These are phyloP conservation scores for Solioccasus polychromus DNA, from an alignment of 768 basidiomycete species.

Conservation along the genomic window DNA sequence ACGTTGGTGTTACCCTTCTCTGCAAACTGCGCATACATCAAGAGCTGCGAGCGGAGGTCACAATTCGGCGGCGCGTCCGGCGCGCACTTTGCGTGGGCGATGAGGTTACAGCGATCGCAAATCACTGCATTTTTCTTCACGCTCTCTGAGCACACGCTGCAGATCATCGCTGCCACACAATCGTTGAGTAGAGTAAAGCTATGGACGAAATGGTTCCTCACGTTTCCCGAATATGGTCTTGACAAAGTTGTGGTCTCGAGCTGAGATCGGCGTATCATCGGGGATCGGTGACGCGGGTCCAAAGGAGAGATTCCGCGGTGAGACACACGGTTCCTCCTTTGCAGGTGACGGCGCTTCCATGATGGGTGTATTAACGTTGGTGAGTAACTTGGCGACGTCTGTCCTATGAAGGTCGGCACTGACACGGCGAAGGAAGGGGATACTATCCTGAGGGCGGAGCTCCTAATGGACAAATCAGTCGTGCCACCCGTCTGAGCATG, in stretches of 20 bases:
- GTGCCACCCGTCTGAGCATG: neutral
- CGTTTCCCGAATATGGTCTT: constrained; percentile 93
- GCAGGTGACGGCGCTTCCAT: constrained; percentile 39
- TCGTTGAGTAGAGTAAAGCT: constrained; percentile 6
- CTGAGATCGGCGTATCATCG: constrained; percentile 44
- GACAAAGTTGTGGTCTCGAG: constrained; percentile 79
- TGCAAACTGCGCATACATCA: constrained; percentile 75
- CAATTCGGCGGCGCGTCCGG: constrained; percentile 74
- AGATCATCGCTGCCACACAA: constrained; percentile 65
- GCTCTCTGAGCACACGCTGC: constrained; percentile 74
- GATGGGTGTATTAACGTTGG: constrained; percentile 35
- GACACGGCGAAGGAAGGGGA: constrained; percentile 91
- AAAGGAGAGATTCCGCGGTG: constrained; percentile 38
- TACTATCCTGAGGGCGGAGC: constrained; percentile 88
- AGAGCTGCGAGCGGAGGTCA: constrained; percentile 77
- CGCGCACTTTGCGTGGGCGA: constrained; percentile 79
- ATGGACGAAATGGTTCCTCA: constrained; percentile 40
- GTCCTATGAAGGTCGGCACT: constrained; percentile 81
- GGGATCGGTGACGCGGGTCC: constrained; percentile 30
- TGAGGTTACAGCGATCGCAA: constrained; percentile 86
- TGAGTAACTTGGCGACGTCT: constrained; percentile 54
- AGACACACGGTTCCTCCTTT: constrained; percentile 38
- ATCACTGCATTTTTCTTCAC: constrained; percentile 87
- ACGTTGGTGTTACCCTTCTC: constrained; percentile 60
- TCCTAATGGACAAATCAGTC: constrained; percentile 43